Percentiles rank a stretch among this genome's conserved stretches.
Conservation (phyloP, 768 basidiomycete genomes). For the Collybia nuda region DNA sequence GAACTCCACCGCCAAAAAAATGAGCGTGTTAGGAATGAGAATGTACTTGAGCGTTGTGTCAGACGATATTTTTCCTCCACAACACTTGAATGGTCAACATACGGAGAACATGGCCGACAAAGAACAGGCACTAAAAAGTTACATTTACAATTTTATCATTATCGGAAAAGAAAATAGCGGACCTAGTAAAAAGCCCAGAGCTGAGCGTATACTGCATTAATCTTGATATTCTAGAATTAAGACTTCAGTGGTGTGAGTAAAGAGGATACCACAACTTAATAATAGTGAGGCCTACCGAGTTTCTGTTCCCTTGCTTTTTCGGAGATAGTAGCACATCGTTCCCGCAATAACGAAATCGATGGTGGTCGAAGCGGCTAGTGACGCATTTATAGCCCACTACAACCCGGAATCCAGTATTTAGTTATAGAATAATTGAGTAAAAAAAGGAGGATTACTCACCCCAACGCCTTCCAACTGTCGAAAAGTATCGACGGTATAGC, state of each 20-base stretch:
- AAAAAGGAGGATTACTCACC: conserved; percentile 23
- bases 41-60: conserved; percentile 31
- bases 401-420: neutral
- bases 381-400: conserved; percentile 43
- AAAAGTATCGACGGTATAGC: conserved; percentile 31
- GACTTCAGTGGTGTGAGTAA: conserved; percentile 5
- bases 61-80: neutral
- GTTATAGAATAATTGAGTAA: neutral
- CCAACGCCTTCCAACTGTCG: conserved; percentile 26
- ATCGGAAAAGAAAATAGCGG: neutral
- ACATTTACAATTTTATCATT: neutral
- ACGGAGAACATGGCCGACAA: conserved; percentile 42
- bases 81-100: conserved; percentile 9
- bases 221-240: conserved; percentile 30
- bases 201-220: conserved; percentile 28
- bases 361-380: conserved; percentile 38
- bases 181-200: conserved; percentile 25
- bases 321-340: conserved; percentile 32
- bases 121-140: conserved; percentile 37
- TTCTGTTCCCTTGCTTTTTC: conserved; percentile 27
- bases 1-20: conserved; percentile 42
- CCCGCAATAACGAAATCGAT: conserved; percentile 43
- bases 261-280: neutral
- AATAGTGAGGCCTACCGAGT: conserved; percentile 9
- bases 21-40: conserved; percentile 39